Conservation (phyloP, 192 early-diverging fungal species). For the Coemansia guatemalensis region DNA sequence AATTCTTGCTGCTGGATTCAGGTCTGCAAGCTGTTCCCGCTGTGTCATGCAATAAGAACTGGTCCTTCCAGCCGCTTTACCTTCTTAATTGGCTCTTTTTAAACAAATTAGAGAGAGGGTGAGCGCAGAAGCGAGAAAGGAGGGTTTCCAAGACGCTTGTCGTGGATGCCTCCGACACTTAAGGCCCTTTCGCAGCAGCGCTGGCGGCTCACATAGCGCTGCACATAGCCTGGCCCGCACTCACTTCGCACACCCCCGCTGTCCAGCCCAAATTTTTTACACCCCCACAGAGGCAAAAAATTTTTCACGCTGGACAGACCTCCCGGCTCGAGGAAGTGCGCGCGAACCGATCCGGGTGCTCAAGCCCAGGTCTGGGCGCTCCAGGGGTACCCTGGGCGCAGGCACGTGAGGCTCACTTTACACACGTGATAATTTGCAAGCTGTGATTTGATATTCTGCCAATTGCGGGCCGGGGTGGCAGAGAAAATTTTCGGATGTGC, state of each 20-base stretch:
- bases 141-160: slow-evolving; percentile 17
- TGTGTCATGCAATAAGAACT: not conserved
- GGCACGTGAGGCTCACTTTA: slow-evolving; percentile 42
- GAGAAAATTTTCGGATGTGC: slow-evolving; percentile 29
- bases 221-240: too few relatives aligned
- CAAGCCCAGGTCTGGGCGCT: not conserved
- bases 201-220: not conserved
- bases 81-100: slow-evolving; percentile 48
- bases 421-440: slow-evolving; percentile 25
- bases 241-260: too few relatives aligned
- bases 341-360: slow-evolving; percentile 7
- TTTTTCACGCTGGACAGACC: slow-evolving; percentile 3
- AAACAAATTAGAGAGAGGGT: slow-evolving; percentile 25
- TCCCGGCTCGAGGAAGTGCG: not conserved
- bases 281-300: slow-evolving; percentile 2
- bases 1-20: not conserved
- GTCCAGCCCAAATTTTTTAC: slow-evolving; percentile 1
- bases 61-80: slow-evolving; percentile 23
- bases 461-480: slow-evolving; percentile 29
- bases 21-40: not conserved
- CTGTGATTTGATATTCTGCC: slow-evolving; percentile 30
- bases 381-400: slow-evolving; percentile 24
- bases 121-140: slow-evolving; percentile 49
- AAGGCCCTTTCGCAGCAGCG: slow-evolving; percentile 8
- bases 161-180: slow-evolving; percentile 15